phyloP scores from a whole-genome alignment of 1,284 basidiomycete genomes.

The Mycena citricolor region DNA sequence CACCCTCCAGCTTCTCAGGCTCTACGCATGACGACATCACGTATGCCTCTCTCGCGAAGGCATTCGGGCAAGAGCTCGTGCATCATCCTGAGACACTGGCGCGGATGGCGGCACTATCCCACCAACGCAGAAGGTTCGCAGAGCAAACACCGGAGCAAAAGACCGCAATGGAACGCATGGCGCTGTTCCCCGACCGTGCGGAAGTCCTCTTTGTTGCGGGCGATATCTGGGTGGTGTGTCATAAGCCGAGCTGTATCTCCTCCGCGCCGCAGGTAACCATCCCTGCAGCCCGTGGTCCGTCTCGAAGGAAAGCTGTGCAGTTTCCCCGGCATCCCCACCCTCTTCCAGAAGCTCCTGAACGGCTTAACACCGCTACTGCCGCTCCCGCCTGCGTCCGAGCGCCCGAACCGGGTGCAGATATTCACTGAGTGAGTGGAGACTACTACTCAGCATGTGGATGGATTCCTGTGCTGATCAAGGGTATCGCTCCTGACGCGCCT shows the following conservation, averaged over 20 bases:
- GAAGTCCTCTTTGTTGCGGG: constrained; percentile 73
- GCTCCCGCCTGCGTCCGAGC: constrained; percentile 67
- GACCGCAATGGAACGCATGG: constrained; percentile 78
- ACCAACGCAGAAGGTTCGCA: constrained; percentile 52
- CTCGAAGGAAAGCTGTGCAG: constrained; percentile 83
- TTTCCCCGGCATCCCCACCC: constrained; percentile 86
- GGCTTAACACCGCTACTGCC: constrained; percentile 73
- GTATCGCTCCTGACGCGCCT: constrained; percentile 2
- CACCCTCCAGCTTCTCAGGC: no score
- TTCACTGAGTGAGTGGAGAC: constrained; percentile 64
- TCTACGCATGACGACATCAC: constrained; percentile 68
- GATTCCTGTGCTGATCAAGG: no score
- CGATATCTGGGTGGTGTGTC: constrained; percentile 81
- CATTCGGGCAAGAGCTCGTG: constrained; percentile 74
- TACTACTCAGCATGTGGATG: constrained; percentile 2
- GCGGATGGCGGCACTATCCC: constrained; percentile 73
- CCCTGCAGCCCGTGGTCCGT: constrained; percentile 72
- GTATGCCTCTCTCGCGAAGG: constrained; percentile 82
- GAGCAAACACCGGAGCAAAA: constrained; percentile 71
- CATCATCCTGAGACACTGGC: constrained; percentile 81
- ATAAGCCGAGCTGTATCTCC: constrained; percentile 1
- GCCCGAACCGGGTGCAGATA: constrained; percentile 75
- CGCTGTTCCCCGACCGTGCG: constrained; percentile 74
- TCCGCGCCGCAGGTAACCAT: not conserved
- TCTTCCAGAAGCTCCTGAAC: constrained; percentile 82